Conservation (phyloP, 495 filamentous ascomycete species). For the Penicillium goetzii region DNA sequence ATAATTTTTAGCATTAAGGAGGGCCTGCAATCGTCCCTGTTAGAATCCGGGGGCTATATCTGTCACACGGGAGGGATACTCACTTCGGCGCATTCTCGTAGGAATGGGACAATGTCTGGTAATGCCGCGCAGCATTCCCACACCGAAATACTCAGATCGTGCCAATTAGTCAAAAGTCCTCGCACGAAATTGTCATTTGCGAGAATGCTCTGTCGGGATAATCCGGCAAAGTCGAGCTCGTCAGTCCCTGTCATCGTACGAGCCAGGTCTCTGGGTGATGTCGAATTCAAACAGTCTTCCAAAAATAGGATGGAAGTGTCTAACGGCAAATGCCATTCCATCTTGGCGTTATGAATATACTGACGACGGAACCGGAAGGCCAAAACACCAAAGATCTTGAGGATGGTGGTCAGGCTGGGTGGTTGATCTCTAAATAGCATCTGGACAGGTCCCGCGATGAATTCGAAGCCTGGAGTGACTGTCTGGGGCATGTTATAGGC, state of each 20-base stretch:
- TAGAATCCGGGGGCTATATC: constrained; percentile 6
- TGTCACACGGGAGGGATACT: neutral
- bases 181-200: constrained; percentile 25
- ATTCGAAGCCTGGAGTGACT: constrained; percentile 37
- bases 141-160: constrained; percentile 35
- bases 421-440: constrained; percentile 38
- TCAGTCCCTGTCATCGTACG: constrained; percentile 34
- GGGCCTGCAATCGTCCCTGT: constrained; percentile 25
- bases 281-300: constrained; percentile 38
- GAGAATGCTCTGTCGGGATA: constrained; percentile 31
- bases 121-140: constrained; percentile 50
- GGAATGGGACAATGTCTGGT: constrained; percentile 35
- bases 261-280: constrained; percentile 39
- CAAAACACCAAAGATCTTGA: constrained; percentile 44
- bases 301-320: constrained; percentile 38
- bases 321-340: constrained; percentile 42
- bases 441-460: constrained; percentile 47
- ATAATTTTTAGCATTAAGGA: constrained; percentile 37
- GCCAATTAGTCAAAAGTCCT: constrained; percentile 34
- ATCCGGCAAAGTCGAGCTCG: constrained; percentile 32
- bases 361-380: constrained; percentile 39
- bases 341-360: constrained; percentile 40
- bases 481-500: constrained; percentile 17
- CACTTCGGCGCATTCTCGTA: constrained; percentile 45
- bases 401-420: constrained; percentile 34